A percentile compares a stretch with the other conserved stretches of the same genome.
phyloP scores from a whole-genome alignment of 1,139 yeast species.

The Candida gigantensis region DNA sequence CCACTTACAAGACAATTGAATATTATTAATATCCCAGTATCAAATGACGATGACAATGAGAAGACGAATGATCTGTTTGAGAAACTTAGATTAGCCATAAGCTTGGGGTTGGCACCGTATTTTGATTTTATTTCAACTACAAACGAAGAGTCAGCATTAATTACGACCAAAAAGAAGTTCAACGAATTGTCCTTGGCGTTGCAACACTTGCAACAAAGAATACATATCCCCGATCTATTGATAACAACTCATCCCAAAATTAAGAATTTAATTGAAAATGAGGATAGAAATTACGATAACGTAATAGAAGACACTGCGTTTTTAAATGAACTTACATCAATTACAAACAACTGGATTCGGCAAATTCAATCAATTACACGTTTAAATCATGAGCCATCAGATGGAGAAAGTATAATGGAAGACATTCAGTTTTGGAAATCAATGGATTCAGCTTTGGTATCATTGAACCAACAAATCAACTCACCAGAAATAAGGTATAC shows the following conservation, averaged over 20 bases:
- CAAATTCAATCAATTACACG: constrained; percentile 61
- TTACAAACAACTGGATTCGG: constrained; percentile 73
- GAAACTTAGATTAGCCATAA: constrained; percentile 57
- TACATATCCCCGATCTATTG: constrained; percentile 66
- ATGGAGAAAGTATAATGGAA: constrained; percentile 60
- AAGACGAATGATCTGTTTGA: constrained; percentile 41
- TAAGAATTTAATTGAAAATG: constrained; percentile 25
- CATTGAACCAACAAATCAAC: constrained; percentile 60
- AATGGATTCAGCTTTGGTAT: constrained; percentile 60
- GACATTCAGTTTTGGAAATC: constrained; percentile 83
- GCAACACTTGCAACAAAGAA: constrained; percentile 66
- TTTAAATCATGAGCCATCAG: constrained; percentile 51
- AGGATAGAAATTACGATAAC: constrained; percentile 20
- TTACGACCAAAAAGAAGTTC: constrained; percentile 57
- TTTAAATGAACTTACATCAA: constrained; percentile 64
- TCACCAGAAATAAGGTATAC: constrained; percentile 59
- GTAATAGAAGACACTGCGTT: constrained; percentile 52
- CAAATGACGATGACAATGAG: constrained; percentile 11
- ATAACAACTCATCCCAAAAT: constrained; percentile 57
- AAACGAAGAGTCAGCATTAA: constrained; percentile 23
- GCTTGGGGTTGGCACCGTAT: constrained; percentile 42
- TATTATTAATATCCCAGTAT: constrained; percentile 32
- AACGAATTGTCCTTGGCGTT: constrained; percentile 69
- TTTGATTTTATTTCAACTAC: constrained; percentile 29
- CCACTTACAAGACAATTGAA: constrained; percentile 38